Base-by-base conservation (phyloP, 805 yeast genomes). In the Metschnikowia lunata region DNA sequence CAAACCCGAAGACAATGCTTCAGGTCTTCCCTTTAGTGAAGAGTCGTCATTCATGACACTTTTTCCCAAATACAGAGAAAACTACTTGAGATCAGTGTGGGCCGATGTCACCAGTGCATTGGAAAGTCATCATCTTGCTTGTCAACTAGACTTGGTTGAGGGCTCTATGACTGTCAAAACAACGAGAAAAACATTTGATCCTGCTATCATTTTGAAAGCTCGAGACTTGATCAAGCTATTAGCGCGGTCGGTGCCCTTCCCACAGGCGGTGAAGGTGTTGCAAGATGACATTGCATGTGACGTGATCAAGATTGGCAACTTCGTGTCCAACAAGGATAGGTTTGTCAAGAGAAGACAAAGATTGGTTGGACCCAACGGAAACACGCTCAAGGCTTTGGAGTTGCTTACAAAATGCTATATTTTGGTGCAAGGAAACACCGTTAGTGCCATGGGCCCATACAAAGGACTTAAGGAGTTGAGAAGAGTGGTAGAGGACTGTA, bases 91-190 rank as follows among this genome's bases (percentile, higher is more conserved):
- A 57, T 83, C 86, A 46, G 79, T 91, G 38, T 93, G 99, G 99
- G 84, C 86, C 40, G 97, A 93, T 51, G 93, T 93, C 9, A 88
- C 97, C 1, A 80, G 77, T 56, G 76, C 91, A 0, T 69, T 93
- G 30, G 87, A 85, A 26, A 75, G 76, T 42, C 81, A 82, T 55
- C 83, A 86, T 45, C 74, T 93, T 36, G 83, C 84, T n/a, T 88
- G 97, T 65, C 83, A 82, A 32, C 71, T 93, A 50, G 88, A 93
- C 66, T 72, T 93, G 51, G 96, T 93, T 26, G 98, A 93, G 62
- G 99, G 99, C 36, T 83, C 97, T 3, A 93, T 93, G 98, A 83
- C 95, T 0, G 99, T 93, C 13, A 87, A 83, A 56, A 93, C 99
- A 12, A 91, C 98, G 3, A 79, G 96, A 64, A 93, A 91, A 64